These are phyloP conservation scores for Oryza australiensis DNA, from an alignment of 176 grass and related monocot species.

Conservation along the genomic window DNA sequence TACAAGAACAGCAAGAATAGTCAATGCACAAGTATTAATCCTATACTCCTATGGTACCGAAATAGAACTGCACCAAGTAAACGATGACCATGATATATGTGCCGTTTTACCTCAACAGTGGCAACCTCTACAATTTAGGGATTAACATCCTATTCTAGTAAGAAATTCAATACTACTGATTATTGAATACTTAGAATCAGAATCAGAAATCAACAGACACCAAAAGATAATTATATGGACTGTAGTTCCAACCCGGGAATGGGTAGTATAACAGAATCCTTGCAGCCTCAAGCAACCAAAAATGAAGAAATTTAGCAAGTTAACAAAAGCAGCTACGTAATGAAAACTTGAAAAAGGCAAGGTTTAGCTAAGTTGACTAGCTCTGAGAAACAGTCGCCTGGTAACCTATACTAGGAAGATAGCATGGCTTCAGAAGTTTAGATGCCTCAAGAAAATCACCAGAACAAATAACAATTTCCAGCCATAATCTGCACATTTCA, in stretches of 20 bases:
- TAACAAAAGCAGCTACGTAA: neutral
- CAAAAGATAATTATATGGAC: neutral
- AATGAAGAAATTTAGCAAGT: neutral
- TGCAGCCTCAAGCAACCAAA: neutral
- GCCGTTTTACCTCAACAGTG: neutral
- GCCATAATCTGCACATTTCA: neutral
- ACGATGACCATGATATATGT: neutral
- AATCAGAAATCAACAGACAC: neutral
- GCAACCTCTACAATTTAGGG: neutral
- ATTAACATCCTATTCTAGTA: neutral
- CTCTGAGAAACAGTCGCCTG: neutral
- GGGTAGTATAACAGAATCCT: conserved; percentile 9
- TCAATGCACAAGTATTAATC: neutral
- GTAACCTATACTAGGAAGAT: neutral
- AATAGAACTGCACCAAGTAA: neutral
- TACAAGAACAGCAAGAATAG: neutral
- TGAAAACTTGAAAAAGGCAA: neutral
- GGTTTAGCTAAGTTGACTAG: neutral
- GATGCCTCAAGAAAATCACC: neutral
- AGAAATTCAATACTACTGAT: neutral
- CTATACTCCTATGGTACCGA: neutral
- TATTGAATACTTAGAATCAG: neutral
- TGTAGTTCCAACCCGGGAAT: neutral
- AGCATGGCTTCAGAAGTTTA: neutral
- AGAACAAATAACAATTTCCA: neutral